These are phyloP conservation scores for Mucor plumbeus DNA, from an alignment of 371 early-diverging fungal genomes.

Conservation along the genomic window DNA sequence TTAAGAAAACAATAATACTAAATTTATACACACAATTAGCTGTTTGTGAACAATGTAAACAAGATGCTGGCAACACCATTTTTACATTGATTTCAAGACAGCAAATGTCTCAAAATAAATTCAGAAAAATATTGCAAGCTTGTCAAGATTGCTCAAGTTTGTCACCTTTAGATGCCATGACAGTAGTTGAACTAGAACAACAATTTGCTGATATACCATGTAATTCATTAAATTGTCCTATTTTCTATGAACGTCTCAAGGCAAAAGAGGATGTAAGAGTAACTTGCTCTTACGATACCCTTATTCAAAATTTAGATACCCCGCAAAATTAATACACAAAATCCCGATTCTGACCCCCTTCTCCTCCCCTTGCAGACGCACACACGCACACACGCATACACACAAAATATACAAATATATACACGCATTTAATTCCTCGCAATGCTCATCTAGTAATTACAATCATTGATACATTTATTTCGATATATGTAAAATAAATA, in stretches of 20 bases:
- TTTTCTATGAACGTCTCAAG: constrained; percentile 46
- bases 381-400: not conserved
- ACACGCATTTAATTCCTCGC: no score
- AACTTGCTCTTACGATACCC: constrained; percentile 29
- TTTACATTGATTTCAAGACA: constrained; percentile 32
- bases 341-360: not conserved
- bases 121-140: constrained; percentile 21
- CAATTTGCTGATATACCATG: constrained; percentile 41
- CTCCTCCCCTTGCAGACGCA: not conserved
- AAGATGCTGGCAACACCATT: constrained; percentile 18
- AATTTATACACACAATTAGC: constrained; percentile 9
- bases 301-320: constrained; percentile 24
- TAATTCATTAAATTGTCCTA: constrained; percentile 50
- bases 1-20: no score
- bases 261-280: constrained; percentile 40
- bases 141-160: constrained; percentile 44
- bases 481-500: no score
- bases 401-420: not conserved
- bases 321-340: not conserved
- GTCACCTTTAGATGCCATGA: constrained; percentile 19
- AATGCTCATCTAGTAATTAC: no score
- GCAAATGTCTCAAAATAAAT: constrained; percentile 27
- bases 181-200: not conserved
- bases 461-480: no score
- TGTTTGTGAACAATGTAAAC: constrained; percentile 32